Evolutionary conservation across 257 asterid genomes (phyloP), one percentile per base, ranked within the genome.

Genomic region (Penstemon davidsonii): DNA sequence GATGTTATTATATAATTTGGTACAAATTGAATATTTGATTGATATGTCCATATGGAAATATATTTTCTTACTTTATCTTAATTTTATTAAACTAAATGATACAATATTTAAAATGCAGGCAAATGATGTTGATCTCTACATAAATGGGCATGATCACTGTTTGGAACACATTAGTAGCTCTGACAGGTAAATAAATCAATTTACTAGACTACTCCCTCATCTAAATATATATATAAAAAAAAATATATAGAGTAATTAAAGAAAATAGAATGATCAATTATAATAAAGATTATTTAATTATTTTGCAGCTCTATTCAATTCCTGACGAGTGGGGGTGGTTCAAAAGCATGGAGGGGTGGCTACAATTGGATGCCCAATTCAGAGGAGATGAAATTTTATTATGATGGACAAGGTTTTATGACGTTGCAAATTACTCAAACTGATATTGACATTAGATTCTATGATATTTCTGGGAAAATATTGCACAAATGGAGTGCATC

Each of bases 71-170:
- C 18, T 15, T 15, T 15, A 15, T 15, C 18, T 15, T 15, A 25
- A 18, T 56, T 0, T 3, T 36, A 7, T 39, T 37, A 19, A 18
- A 4, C 58, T 54, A 8, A 15, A 54, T 49, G 13, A 12, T 49
- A 38, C 43, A 9, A 10, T 59, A 45, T 10, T 46, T 25, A 3
- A 45, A 46, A 8, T 67, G 75, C 81, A 81, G 83, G 81, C 70
- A 58, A 78, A 81, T 33, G 54, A 71, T 33, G 86, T 78, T 13
- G 86, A 81, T 55, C 70, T 82, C 4, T 82, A 82, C 73, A 78
- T 82, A n/a, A 82, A 78, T 60, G 86, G 86, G n/a, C 86, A 82
- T 62, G 86, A 82, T 50, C 86, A 82, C 59, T 82, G 86, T 39
- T 68, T 82, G 76, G 72, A 82, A 75, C 82, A 82, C 66, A 70